phyloP scores from a whole-genome alignment of 2,329 filamentous ascomycete species.

The Fusarium sp. region DNA sequence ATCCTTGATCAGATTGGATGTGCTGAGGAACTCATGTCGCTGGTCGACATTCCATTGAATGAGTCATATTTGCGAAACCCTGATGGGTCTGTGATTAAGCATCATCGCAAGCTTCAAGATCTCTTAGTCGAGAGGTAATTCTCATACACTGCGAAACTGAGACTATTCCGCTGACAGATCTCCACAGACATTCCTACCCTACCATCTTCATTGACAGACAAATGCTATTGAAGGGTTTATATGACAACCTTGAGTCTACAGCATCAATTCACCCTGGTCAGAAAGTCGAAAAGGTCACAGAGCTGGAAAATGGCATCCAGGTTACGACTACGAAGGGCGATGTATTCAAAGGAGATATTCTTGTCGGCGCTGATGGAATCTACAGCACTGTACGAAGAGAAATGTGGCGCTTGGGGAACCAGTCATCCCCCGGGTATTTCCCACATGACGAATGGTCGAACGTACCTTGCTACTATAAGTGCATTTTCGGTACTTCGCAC shows the following conservation, averaged over 20 bases:
- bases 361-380: slow-evolving; percentile 59
- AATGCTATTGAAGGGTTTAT: slow-evolving; percentile 52
- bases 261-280: slow-evolving; percentile 31
- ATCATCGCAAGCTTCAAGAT: accelerated
- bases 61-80: background rate
- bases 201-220: slow-evolving; percentile 55
- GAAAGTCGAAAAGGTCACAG: slow-evolving; percentile 9
- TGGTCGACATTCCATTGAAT: background rate
- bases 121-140: background rate
- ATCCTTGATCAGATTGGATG: slow-evolving; percentile 61
- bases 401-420: slow-evolving; percentile 43
- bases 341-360: slow-evolving; percentile 50
- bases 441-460: slow-evolving; percentile 18
- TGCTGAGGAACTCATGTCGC: background rate
- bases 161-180: background rate
- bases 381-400: slow-evolving; percentile 55
- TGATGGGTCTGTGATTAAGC: slow-evolving; percentile 1
- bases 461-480: slow-evolving; percentile 26
- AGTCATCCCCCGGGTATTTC: slow-evolving; percentile 17
- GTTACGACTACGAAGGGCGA: slow-evolving; percentile 5
- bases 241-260: slow-evolving; percentile 52
- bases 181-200: slow-evolving; percentile 48
- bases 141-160: accelerated
- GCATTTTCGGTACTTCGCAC: slow-evolving; percentile 10
- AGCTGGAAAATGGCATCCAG: background rate